Evolutionary conservation across 129 eudicot species (phyloP).

Genomic region (Kitagawia praeruptora): DNA sequence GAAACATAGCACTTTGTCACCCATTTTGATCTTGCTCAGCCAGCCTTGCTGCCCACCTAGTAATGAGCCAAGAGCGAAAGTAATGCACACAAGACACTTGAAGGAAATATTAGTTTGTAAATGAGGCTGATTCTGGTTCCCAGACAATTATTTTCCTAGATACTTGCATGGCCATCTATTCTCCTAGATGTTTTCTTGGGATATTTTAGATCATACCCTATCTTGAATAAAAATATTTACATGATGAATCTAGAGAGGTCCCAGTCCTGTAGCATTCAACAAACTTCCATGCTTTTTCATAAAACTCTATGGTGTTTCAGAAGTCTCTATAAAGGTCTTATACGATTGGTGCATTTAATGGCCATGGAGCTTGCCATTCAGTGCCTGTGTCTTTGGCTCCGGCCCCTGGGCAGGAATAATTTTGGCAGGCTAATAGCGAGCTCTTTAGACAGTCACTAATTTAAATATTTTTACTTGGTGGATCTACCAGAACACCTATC

Average conservation of each 20-base stretch:
- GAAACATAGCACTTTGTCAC: not conserved
- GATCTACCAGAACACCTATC: conserved; percentile 92
- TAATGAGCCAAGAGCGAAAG: not conserved
- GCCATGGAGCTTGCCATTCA: not conserved
- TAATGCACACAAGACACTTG: not conserved
- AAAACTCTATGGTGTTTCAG: not conserved
- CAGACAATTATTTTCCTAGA: not conserved
- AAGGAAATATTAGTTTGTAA: not conserved
- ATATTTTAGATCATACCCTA: not conserved
- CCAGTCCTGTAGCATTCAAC: not conserved
- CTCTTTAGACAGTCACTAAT: not conserved
- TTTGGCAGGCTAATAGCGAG: not conserved
- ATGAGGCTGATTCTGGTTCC: not conserved
- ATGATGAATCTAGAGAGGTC: not conserved
- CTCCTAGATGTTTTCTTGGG: not conserved
- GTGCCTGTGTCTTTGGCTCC: not conserved
- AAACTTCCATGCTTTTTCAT: no score
- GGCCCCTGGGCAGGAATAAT: not conserved
- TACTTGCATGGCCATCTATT: no score
- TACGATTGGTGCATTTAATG: not conserved
- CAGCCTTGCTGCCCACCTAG: no score
- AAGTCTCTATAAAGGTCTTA: not conserved
- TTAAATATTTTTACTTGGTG: conserved; percentile 40
- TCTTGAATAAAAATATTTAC: not conserved
- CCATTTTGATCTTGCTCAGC: not conserved